Evolutionary conservation across 2,329 filamentous ascomycete genomes (phyloP), one percentile per base, ranked within the genome.

Genomic region (Colletotrichum theobromicola): DNA sequence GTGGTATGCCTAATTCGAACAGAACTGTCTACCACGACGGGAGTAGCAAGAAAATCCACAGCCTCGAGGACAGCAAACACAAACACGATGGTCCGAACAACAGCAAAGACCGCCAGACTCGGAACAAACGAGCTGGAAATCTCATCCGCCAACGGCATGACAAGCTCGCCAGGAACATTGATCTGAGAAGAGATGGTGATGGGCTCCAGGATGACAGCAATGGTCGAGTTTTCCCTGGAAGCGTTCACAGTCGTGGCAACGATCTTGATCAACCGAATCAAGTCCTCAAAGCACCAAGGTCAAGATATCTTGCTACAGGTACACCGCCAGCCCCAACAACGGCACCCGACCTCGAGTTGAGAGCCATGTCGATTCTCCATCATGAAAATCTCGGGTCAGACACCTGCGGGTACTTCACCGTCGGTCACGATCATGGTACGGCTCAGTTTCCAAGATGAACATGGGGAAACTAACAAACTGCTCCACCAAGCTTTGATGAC

Each of bases 341-440:
- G 2, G 53, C 65, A 28, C 65, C 65, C 21, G 10, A n/a, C 7
- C 34, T 58, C 24, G 34, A n/a, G 13, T 55, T 30, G 34, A 30
- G 32, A 21, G 32, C 21, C 16, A 24, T 42, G 24, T 30, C 24
- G 15, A 18, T 32, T 28, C 26, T 16, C 2, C 30, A 61, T 12
- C 37, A 50, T 2, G 57, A 60, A n/a, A 30, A 35, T 9, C 57
- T 68, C 13, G 94, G 93, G 70, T 88, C 93, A 68, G 93, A 91
- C 75, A 96, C 94, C 34, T 74, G 72, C 37, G 72, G 72, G 8
- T 74, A 62, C 61, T 74, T 55, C 28, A 72, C 55, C 57, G 10
- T 35, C 53, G 18, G 26, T 12, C 35, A 61, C 15, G 68, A 74
- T 4, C 34, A 58, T 10, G 35, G 66, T 68, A 50, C 10, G 10